A percentile compares a stretch with the other conserved stretches of the same genome.
Evolutionary conservation across 768 basidiomycete species (phyloP).

Genomic region (Termitomyces eurrhizus): DNA sequence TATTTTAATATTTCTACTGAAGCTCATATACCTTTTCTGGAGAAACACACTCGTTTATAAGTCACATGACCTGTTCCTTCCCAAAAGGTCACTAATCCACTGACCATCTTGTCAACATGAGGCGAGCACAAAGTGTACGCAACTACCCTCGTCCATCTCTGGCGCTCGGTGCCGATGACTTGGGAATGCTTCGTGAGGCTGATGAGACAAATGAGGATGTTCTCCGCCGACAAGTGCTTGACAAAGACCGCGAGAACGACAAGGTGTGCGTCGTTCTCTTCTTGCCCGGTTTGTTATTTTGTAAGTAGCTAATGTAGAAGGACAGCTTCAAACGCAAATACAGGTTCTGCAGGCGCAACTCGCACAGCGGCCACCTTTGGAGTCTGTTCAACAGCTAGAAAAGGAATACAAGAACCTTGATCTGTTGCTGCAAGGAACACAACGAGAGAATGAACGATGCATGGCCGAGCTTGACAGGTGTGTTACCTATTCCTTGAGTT

Average conservation of each 20-base stretch:
- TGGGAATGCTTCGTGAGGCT: slow-evolving; percentile 55
- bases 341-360: slow-evolving; percentile 63
- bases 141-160: slow-evolving; percentile 51
- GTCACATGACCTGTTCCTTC: too few species aligned
- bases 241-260: slow-evolving; percentile 69
- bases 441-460: slow-evolving; percentile 80
- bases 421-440: slow-evolving; percentile 72
- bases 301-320: background rate
- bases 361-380: slow-evolving; percentile 62
- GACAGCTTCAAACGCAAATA: slow-evolving; percentile 60
- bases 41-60: too few species aligned
- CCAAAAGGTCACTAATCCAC: too few species aligned
- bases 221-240: slow-evolving; percentile 59
- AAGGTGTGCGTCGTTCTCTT: slow-evolving; percentile 34
- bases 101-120: slow-evolving; percentile 32
- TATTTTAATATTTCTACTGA: too few species aligned
- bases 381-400: slow-evolving; percentile 60
- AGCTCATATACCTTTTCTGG: too few species aligned
- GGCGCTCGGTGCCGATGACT: slow-evolving; percentile 49
- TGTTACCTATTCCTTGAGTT: slow-evolving; percentile 12
- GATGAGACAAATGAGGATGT: slow-evolving; percentile 59
- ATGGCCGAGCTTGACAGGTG: slow-evolving; percentile 80
- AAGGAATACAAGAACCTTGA: slow-evolving; percentile 76
- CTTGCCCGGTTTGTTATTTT: background rate
- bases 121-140: slow-evolving; percentile 61